Base-by-base conservation (phyloP, 768 basidiomycete genomes). In the Mycena rebaudengoi region DNA sequence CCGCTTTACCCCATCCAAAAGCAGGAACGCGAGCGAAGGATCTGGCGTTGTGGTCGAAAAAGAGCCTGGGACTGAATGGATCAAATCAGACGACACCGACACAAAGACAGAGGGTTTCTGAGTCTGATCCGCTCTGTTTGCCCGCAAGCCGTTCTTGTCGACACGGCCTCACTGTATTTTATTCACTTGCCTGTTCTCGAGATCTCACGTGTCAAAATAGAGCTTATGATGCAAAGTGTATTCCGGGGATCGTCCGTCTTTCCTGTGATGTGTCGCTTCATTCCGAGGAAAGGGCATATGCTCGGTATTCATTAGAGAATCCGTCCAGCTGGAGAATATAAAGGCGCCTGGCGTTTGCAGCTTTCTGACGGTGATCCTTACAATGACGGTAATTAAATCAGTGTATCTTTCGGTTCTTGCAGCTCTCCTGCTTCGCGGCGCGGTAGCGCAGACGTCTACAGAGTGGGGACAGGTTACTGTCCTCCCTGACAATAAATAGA, bases 271-370 rank as follows among this genome's bases (percentile, higher is more conserved):
- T 32, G 30, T 26, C 52, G 28, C 49, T 32, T 49, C 56, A 30
- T 55, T 41, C 66, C 62, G 66, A 67, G n/a, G 61, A 43, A 56
- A 63, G 61, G 66, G 61, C 62, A 45, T 21, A 67, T 67, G 61
- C 52, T 67, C 66, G 66, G 66, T 60, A 49, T 54, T 2, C 45
- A 10, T 30, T 54, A 32, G 23, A 21, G 53, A 52, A 46, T 29
- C n/a, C n/a, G n/a, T n/a, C n/a, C n/a, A n/a, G 20, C 44, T 28
- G 20, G 14, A 39, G 21, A 35, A 21, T 43, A 53, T 62, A 66
- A 58, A 45, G 29, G 11, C 54, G 26, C 20, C 37, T 13, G 33
- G 39, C 44, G 14, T 39, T 37, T 30, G 29, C 23, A 32, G 39
- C 33, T 33, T 18, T 10, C 10, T 10, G 18, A 37, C 30, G 26